A percentile compares a stretch with the other conserved stretches of the same genome.
phyloP scores from a whole-genome alignment of 2,329 filamentous ascomycete genomes.

The Dactylellina drechsleri region DNA sequence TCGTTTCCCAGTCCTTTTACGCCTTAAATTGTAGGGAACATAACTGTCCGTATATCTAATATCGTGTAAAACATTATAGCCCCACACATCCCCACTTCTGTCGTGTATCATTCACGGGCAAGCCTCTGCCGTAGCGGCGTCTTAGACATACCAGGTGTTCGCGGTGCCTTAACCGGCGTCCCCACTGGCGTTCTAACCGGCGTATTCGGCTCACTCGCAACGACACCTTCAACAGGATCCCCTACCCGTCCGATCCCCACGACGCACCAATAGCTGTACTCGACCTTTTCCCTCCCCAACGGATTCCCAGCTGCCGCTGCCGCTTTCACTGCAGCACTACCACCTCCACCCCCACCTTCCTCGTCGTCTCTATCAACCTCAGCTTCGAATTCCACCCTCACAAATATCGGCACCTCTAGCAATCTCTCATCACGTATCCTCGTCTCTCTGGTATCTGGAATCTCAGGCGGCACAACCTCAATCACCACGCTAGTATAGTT shows the following conservation, averaged over 20 bases:
- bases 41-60: no score
- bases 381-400: constrained; percentile 88
- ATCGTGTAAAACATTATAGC: background rate
- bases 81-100: background rate
- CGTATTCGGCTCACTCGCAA: constrained; percentile 53
- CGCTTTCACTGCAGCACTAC: constrained; percentile 56
- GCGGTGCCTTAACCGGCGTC: constrained; percentile 47
- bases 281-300: constrained; percentile 76
- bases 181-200: constrained; percentile 46
- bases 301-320: constrained; percentile 59
- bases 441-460: constrained; percentile 61
- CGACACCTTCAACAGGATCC: constrained; percentile 60
- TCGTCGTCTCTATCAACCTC: constrained; percentile 73
- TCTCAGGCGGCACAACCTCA: constrained; percentile 78
- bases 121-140: constrained; percentile 32
- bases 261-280: constrained; percentile 95
- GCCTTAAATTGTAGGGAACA: background rate
- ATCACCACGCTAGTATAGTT: constrained; percentile 96
- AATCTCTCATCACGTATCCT: constrained; percentile 64
- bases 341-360: constrained; percentile 64
- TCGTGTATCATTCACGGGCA: constrained; percentile 15
- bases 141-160: constrained; percentile 32
- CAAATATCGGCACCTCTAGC: constrained; percentile 92
- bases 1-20: background rate
- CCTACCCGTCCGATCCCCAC: constrained; percentile 85